Conservation (phyloP, 1,139 yeast genomes). For the Protomyces inouyei region DNA sequence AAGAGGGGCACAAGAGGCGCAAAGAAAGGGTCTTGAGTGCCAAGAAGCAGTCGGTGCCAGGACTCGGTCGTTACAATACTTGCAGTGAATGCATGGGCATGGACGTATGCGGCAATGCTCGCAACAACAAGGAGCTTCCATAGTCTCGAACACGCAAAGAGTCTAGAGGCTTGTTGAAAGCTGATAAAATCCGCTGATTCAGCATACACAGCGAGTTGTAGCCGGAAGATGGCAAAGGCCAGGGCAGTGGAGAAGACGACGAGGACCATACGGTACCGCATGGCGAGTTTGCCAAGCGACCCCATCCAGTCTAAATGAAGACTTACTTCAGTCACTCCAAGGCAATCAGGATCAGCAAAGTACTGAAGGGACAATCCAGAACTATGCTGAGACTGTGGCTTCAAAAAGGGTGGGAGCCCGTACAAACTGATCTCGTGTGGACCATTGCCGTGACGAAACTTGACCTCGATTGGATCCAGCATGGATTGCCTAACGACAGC, state of each 20-base stretch:
- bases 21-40: constrained; percentile 56
- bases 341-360: constrained; percentile 38
- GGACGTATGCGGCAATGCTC: constrained; percentile 44
- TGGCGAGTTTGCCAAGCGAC: constrained; percentile 40
- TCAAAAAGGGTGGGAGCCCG: constrained; percentile 76
- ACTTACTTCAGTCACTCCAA: constrained; percentile 33
- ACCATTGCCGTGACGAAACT: constrained; percentile 60
- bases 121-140: constrained; percentile 35
- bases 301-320: constrained; percentile 40
- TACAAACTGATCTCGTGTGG: constrained; percentile 49
- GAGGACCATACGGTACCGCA: constrained; percentile 39
- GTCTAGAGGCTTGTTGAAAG: constrained; percentile 48
- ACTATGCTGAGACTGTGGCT: constrained; percentile 38
- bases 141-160: constrained; percentile 38
- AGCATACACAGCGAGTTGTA: constrained; percentile 36
- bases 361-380: constrained; percentile 40
- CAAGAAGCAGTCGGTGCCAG: constrained; percentile 52
- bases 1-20: constrained; percentile 60
- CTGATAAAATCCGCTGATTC: constrained; percentile 47
- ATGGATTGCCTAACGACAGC: constrained; percentile 67
- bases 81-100: background rate
- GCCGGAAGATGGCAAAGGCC: constrained; percentile 34
- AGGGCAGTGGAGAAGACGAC: constrained; percentile 39
- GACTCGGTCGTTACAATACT: background rate
- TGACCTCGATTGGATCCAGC: constrained; percentile 65